A percentile compares a stretch with the other conserved stretches of the same genome.
Evolutionary conservation across 176 grass and related monocot species (phyloP).

Genomic region (Avena eriantha): DNA sequence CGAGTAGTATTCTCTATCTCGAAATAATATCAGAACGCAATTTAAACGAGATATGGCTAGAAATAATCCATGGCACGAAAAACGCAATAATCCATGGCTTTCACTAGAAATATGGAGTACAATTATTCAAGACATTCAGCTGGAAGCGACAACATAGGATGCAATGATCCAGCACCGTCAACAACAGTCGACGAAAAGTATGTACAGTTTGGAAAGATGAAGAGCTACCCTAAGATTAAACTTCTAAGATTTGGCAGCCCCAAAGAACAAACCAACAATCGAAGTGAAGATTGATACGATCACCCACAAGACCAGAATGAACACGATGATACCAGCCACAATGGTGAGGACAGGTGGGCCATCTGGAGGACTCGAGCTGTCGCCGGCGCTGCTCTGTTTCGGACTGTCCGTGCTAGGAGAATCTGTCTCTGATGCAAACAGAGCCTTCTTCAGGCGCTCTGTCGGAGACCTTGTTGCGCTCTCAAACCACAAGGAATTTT

Average conservation of each 20-base stretch:
- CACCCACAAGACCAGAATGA: constrained; percentile 66
- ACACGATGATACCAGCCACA: constrained; percentile 62
- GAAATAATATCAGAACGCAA: background rate
- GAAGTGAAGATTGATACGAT: constrained; percentile 66
- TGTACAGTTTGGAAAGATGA: constrained; percentile 33
- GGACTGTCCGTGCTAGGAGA: constrained; percentile 13
- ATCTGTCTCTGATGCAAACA: constrained; percentile 49
- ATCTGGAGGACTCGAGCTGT: constrained; percentile 42
- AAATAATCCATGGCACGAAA: background rate
- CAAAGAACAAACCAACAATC: constrained; percentile 63
- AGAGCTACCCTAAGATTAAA: background rate
- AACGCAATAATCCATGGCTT: background rate
- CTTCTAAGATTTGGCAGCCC: constrained; percentile 59
- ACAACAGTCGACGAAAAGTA: background rate
- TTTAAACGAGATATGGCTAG: background rate
- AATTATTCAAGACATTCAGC: background rate
- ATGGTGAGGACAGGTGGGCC: constrained; percentile 72
- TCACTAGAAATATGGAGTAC: background rate
- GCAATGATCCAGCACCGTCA: background rate
- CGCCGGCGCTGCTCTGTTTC: constrained; percentile 30
- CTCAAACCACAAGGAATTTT: constrained; percentile 28
- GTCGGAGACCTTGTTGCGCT: constrained; percentile 27
- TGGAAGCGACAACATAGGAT: background rate
- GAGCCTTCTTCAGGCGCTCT: constrained; percentile 7
- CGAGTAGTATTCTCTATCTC: background rate